Percentiles rank a stretch among this genome's conserved stretches.
These are phyloP conservation scores for Hypericum androsaemum DNA, from an alignment of 345 rosid genomes.

Conservation along the genomic window DNA sequence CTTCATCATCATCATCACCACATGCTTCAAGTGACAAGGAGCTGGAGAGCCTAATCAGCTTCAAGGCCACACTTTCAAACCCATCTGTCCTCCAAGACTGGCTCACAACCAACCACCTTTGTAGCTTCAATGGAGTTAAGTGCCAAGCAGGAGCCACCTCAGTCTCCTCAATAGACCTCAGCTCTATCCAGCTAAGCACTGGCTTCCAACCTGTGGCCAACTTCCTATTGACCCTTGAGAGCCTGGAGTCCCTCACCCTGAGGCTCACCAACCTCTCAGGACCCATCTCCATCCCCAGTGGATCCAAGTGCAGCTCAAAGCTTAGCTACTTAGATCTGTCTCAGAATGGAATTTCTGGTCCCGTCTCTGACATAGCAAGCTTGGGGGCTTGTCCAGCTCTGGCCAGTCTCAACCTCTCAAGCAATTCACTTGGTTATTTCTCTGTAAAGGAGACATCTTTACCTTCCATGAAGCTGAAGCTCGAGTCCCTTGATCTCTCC, in stretches of 20 bases:
- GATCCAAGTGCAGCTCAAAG: slow-evolving; percentile 56
- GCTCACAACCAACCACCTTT: slow-evolving; percentile 51
- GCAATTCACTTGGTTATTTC: slow-evolving; percentile 40
- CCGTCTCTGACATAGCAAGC: slow-evolving; percentile 35
- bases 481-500: slow-evolving; percentile 75
- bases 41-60: slow-evolving; percentile 47
- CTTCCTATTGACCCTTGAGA: slow-evolving; percentile 39
- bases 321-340: slow-evolving; percentile 70
- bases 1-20: too few relatives aligned
- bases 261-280: slow-evolving; percentile 46
- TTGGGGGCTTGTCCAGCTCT: slow-evolving; percentile 47
- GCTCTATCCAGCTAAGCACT: slow-evolving; percentile 24
- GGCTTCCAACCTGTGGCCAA: slow-evolving; percentile 54
- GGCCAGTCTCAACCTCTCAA: slow-evolving; percentile 50
- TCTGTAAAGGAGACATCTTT: slow-evolving; percentile 18
- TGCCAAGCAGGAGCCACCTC: slow-evolving; percentile 43
- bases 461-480: slow-evolving; percentile 38
- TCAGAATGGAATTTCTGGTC: slow-evolving; percentile 49
- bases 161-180: slow-evolving; percentile 56
- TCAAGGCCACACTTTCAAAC: slow-evolving; percentile 43
- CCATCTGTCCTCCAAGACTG: slow-evolving; percentile 44
- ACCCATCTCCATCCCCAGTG: slow-evolving; percentile 36
- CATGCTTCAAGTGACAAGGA: slow-evolving; percentile 19
- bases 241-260: slow-evolving; percentile 47
- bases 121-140: slow-evolving; percentile 52